Evolutionary conservation across 163 green algal species (phyloP), one percentile per base, ranked within the genome.

Genomic region (Coccomyxa subellipsoidea): DNA sequence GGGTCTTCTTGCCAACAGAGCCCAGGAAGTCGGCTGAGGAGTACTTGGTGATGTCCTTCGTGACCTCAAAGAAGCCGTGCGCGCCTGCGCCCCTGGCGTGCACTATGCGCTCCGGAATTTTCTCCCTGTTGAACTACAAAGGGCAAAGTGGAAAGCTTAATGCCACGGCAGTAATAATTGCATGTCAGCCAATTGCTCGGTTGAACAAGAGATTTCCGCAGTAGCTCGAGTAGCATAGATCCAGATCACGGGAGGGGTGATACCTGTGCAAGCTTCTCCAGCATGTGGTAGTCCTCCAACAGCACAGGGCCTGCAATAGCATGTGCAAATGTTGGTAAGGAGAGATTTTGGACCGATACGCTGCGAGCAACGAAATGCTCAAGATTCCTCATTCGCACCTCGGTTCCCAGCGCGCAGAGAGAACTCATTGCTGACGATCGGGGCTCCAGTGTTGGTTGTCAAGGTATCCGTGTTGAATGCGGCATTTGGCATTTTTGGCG

Each of bases 11-110:
- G 35, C 84, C 75, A 10, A 83, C 34, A 23, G 54, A 36, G 25
- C 36, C 47, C n/a, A 89, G 39, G 82, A 99, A 95, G 84, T 97
- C 94, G 15, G 96, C 96, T 77, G 91, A 96, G 23, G 92, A 96
- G 0, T 98, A 88, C 84, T 97, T 82, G 29, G 89, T 93, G 27
- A 99, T 81, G 84, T 98, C 95, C 84, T 99, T 92, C 12, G 95
- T 98, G 38, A 97, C 90, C 92, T 99, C 96, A 83, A 99, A 98
- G 79, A 95, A 98, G 71, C 96, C 96, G 85, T 98, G 97, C 23
- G 93, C 96, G 7, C 87, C 84, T 12, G 93, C 91, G 29, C 96
- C 96, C 34, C 94, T 89, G 0, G 96, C 96, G 81, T 98, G 96
- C 53, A 99, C 96, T 18, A 98, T 94, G 34, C 96, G 93, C 93